phyloP scores from a whole-genome alignment of 2,329 filamentous ascomycete genomes.

The Fusarium sp. region DNA sequence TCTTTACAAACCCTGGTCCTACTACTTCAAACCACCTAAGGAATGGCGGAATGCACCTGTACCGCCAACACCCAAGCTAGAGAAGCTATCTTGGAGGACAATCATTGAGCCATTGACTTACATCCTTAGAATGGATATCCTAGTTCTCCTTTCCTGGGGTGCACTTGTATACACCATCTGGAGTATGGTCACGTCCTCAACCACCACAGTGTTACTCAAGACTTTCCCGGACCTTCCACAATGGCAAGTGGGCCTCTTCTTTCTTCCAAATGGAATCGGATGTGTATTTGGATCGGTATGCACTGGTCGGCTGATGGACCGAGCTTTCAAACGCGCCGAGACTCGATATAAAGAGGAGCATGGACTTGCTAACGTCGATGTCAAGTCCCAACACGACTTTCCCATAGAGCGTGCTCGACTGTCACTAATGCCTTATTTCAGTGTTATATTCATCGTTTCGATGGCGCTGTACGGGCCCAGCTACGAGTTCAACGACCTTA shows the following conservation, averaged over 20 bases:
- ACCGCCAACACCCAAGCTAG: neutral
- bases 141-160: constrained; percentile 54
- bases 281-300: neutral
- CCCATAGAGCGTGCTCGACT: neutral
- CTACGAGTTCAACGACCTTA: neutral
- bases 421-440: neutral
- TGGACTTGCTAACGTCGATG: neutral
- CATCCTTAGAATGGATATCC: constrained; percentile 52
- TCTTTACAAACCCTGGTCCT: neutral
- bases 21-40: neutral
- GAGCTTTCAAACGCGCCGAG: neutral
- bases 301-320: neutral
- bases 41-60: neutral
- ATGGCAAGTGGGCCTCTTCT: constrained; percentile 23
- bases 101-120: neutral
- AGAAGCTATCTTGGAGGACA: neutral
- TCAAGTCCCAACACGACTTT: neutral
- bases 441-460: neutral
- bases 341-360: neutral
- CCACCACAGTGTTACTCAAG: constrained; percentile 37
- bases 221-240: constrained; percentile 35
- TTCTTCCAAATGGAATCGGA: constrained; percentile 16
- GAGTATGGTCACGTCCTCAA: constrained; percentile 53
- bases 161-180: constrained; percentile 50
- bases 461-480: neutral